Conservation (phyloP, 2,329 filamentous ascomycete species). For the Pseudogymnoascus sp. region DNA sequence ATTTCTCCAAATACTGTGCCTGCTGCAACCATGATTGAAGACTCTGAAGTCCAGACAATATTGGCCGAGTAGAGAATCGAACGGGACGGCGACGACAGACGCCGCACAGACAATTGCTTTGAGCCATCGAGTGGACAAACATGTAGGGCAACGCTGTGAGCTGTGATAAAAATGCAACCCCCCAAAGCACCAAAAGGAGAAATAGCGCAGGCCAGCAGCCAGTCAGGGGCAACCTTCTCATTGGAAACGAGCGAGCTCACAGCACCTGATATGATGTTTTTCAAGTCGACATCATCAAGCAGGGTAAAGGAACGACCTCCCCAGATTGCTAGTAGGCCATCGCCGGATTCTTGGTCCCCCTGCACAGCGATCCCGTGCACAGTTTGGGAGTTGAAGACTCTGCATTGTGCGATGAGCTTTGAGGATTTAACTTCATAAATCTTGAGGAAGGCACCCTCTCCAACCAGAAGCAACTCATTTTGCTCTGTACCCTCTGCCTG, state of each 20-base stretch:
- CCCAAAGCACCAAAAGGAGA: conserved; percentile 35
- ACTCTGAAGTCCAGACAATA: conserved; percentile 52
- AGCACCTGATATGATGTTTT: conserved; percentile 12
- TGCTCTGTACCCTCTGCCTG: conserved; percentile 19
- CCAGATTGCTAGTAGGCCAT: conserved; percentile 53
- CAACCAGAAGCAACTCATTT: conserved; percentile 44
- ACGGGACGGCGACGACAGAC: conserved; percentile 56
- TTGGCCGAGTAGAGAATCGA: conserved; percentile 85
- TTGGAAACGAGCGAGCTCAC: conserved; percentile 17
- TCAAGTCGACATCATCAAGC: conserved; percentile 27
- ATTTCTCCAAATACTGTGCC: conserved; percentile 95
- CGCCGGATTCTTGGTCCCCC: conserved; percentile 15
- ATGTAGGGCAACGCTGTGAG: conserved; percentile 73
- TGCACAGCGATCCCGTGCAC: conserved; percentile 64
- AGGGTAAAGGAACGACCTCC: conserved; percentile 50
- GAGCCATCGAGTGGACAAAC: conserved; percentile 28
- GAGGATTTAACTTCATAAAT: conserved; percentile 37
- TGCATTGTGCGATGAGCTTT: conserved; percentile 35
- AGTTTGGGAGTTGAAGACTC: conserved; percentile 59
- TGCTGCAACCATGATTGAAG: conserved; percentile 66
- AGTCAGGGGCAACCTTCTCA: conserved; percentile 55
- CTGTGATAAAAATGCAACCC: conserved; percentile 62
- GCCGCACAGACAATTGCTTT: conserved; percentile 37
- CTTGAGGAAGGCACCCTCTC: conserved; percentile 52
- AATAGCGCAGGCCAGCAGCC: conserved; percentile 64